These are phyloP conservation scores for Hypoxylon rickii DNA, from an alignment of 495 filamentous ascomycete genomes.

Conservation along the genomic window DNA sequence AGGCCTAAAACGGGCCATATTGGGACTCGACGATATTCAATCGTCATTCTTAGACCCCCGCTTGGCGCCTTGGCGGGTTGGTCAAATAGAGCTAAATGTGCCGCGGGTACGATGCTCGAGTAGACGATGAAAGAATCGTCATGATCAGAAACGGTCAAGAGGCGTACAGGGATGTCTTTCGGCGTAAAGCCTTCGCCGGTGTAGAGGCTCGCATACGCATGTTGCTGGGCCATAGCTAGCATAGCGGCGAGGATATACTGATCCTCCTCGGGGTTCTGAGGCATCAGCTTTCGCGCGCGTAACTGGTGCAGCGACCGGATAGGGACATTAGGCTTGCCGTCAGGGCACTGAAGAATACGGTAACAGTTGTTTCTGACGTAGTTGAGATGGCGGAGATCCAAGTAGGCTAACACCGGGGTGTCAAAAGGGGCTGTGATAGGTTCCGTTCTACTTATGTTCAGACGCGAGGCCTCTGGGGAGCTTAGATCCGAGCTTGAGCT, in stretches of 20 bases:
- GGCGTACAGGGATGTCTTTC: conserved; percentile 45
- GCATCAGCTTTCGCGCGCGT: conserved; percentile 45
- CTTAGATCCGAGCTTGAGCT: conserved; percentile 24
- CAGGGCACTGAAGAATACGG: conserved; percentile 35
- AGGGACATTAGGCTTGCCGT: conserved; percentile 36
- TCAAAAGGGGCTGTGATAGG: conserved; percentile 1
- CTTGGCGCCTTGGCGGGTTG: conserved; percentile 39
- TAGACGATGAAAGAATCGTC: conserved; percentile 49
- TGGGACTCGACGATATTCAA: conserved; percentile 45
- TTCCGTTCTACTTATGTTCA: neutral
- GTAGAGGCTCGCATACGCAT: conserved; percentile 39
- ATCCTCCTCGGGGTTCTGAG: conserved; percentile 47
- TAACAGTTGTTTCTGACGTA: conserved; percentile 41
- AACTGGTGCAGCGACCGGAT: conserved; percentile 43
- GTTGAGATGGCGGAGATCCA: conserved; percentile 43
- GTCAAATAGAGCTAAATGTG: conserved; percentile 46
- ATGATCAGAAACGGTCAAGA: conserved; percentile 47
- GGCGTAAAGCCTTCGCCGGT: conserved; percentile 20
- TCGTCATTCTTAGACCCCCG: conserved; percentile 30
- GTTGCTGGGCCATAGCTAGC: conserved; percentile 52
- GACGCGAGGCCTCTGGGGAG: neutral
- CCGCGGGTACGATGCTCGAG: conserved; percentile 43
- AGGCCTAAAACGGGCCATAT: conserved; percentile 53
- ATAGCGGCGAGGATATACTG: conserved; percentile 47
- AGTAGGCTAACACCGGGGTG: conserved; percentile 47